Conservation (phyloP, 441 rosid genomes). For the Bocquillonia castaneifolia region DNA sequence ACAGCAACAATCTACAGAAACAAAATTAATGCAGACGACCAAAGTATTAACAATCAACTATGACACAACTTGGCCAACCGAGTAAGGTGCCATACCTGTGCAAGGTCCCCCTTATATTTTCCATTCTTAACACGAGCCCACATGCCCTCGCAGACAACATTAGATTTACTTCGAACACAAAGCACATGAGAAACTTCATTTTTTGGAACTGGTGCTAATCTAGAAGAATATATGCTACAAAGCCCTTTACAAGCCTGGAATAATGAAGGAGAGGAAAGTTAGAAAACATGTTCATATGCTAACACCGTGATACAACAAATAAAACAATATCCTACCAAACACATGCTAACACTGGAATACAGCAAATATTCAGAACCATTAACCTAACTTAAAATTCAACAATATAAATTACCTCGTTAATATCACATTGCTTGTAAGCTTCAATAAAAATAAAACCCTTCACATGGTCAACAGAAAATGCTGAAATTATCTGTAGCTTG, state of each 20-base stretch:
- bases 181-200: constrained; percentile 63
- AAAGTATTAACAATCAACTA: constrained; percentile 9
- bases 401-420: constrained; percentile 53
- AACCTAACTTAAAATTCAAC: background rate
- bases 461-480: constrained; percentile 62
- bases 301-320: background rate
- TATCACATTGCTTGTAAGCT: constrained; percentile 64
- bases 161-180: constrained; percentile 43
- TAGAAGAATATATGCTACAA: constrained; percentile 53
- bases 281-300: background rate
- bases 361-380: background rate
- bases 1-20: constrained; percentile 74
- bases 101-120: constrained; percentile 88
- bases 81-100: constrained; percentile 44
- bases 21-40: constrained; percentile 14
- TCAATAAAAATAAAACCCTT: constrained; percentile 77
- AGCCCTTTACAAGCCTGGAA: constrained; percentile 74
- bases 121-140: constrained; percentile 93
- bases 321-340: background rate
- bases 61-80: constrained; percentile 12
- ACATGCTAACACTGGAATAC: no score
- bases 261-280: constrained; percentile 11
- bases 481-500: constrained; percentile 63
- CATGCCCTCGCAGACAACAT: constrained; percentile 52
- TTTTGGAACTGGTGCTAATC: constrained; percentile 53